These are phyloP conservation scores for Mycena indigotica DNA, from an alignment of 768 basidiomycete species.

Conservation along the genomic window DNA sequence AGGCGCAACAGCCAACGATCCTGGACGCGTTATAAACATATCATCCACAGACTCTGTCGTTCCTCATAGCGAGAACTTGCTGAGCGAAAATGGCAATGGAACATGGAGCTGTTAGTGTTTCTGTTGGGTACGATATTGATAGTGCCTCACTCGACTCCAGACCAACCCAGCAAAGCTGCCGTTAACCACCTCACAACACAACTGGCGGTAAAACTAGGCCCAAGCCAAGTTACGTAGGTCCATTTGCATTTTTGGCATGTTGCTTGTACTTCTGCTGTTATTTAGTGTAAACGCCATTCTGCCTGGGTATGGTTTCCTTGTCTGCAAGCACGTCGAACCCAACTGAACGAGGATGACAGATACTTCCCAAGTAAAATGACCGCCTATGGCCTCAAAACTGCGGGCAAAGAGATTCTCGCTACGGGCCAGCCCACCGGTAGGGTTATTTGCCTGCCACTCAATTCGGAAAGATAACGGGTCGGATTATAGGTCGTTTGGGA, in stretches of 20 bases:
- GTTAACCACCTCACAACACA: neutral
- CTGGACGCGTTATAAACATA: slow-evolving; percentile 64
- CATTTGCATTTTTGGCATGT: neutral
- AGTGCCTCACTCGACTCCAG: slow-evolving; percentile 8
- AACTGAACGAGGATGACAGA: neutral
- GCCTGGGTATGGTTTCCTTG: slow-evolving; percentile 7
- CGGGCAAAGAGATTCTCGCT: slow-evolving; percentile 15
- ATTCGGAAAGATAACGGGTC: too few relatives aligned
- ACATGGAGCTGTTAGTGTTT: slow-evolving; percentile 17
- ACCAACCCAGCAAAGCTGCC: slow-evolving; percentile 24
- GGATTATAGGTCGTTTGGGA: slow-evolving; percentile 59
- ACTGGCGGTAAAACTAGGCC: neutral
- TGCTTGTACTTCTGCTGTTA: neutral
- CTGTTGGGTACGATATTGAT: neutral
- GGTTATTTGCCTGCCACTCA: neutral
- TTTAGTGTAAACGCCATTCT: slow-evolving; percentile 22
- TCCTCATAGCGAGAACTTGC: slow-evolving; percentile 16
- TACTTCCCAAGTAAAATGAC: slow-evolving; percentile 46
- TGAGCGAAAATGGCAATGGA: slow-evolving; percentile 22
- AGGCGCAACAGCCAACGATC: slow-evolving; percentile 42
- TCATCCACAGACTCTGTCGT: slow-evolving; percentile 22
- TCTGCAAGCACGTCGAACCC: neutral
- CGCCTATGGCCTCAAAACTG: slow-evolving; percentile 18
- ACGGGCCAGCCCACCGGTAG: slow-evolving; percentile 20
- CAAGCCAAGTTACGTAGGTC: slow-evolving; percentile 17